Percentiles rank a stretch among this genome's conserved stretches.
phyloP scores from a whole-genome alignment of 495 filamentous ascomycete species.

The Sabuloglossum arenarium region DNA sequence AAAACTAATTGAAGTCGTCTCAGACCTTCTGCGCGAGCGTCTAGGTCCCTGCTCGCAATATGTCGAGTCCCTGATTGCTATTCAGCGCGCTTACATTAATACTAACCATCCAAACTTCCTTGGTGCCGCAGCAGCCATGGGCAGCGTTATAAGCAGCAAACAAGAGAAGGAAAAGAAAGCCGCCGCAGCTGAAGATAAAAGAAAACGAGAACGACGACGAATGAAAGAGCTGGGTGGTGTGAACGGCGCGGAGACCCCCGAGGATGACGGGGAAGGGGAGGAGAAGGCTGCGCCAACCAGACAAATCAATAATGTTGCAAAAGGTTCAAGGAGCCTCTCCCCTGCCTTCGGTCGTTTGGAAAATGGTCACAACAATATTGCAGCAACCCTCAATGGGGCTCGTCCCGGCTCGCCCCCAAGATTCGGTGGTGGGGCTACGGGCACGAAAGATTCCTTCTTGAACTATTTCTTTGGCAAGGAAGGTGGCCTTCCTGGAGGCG shows the following conservation, averaged over 20 bases:
- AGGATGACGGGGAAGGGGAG: conserved; percentile 48
- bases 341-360: conserved; percentile 48
- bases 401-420: conserved; percentile 41
- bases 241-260: conserved; percentile 52
- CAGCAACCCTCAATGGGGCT: conserved; percentile 43
- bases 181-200: conserved; percentile 57
- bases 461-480: conserved; percentile 99
- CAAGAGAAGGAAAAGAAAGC: conserved; percentile 81
- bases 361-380: conserved; percentile 30
- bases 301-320: conserved; percentile 27
- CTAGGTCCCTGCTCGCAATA: conserved; percentile 75
- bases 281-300: conserved; percentile 3
- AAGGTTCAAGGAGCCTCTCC: conserved; percentile 54
- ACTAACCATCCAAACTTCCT: conserved; percentile 99
- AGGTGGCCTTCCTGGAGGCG: conserved; percentile 28
- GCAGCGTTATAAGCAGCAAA: conserved; percentile 77
- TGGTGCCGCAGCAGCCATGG: conserved; percentile 95
- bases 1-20: conserved; percentile 96
- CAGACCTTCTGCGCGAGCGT: conserved; percentile 81
- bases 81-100: conserved; percentile 97
- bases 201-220: conserved; percentile 61
- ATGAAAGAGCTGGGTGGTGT: conserved; percentile 53
- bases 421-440: conserved; percentile 29
- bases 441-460: conserved; percentile 65
- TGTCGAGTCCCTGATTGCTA: conserved; percentile 89